phyloP scores from a whole-genome alignment of 2,329 filamentous ascomycete genomes.

The Exophiala xenobiotica region DNA sequence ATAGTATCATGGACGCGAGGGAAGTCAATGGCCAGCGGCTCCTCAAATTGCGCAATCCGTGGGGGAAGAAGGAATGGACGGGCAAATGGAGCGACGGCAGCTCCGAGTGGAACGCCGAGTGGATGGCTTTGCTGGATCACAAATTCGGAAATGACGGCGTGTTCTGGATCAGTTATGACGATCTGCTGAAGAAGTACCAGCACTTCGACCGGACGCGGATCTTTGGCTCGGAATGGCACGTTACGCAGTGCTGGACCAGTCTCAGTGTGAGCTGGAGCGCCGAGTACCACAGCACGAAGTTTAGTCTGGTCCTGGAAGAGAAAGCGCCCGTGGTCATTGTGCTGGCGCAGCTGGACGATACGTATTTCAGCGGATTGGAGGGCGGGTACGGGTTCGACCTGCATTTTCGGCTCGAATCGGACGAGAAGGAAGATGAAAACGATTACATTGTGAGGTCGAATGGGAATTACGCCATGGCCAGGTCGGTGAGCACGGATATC shows the following conservation, averaged over 20 bases:
- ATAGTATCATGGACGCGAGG: conserved; percentile 59
- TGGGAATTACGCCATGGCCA: conserved; percentile 61
- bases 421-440: conserved; percentile 55
- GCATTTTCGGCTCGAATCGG: conserved; percentile 57
- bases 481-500: conserved; percentile 75
- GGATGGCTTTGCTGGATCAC: conserved; percentile 70
- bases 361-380: conserved; percentile 59
- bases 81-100: conserved; percentile 81
- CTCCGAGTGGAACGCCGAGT: conserved; percentile 79
- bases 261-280: conserved; percentile 59
- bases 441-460: conserved; percentile 60
- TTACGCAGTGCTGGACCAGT: conserved; percentile 62
- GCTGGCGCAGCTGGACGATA: conserved; percentile 59
- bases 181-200: conserved; percentile 59
- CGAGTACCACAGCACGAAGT: conserved; percentile 61
- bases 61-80: conserved; percentile 78
- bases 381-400: conserved; percentile 59
- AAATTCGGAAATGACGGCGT: conserved; percentile 74
- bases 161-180: conserved; percentile 62
- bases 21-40: conserved; percentile 64
- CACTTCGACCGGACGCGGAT: conserved; percentile 61
- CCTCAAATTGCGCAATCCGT: conserved; percentile 67
- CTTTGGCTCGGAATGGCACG: conserved; percentile 60
- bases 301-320: conserved; percentile 54
- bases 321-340: conserved; percentile 58